These are phyloP conservation scores for Leucaena leucocephala DNA, from an alignment of 306 rosid genomes.

Conservation along the genomic window DNA sequence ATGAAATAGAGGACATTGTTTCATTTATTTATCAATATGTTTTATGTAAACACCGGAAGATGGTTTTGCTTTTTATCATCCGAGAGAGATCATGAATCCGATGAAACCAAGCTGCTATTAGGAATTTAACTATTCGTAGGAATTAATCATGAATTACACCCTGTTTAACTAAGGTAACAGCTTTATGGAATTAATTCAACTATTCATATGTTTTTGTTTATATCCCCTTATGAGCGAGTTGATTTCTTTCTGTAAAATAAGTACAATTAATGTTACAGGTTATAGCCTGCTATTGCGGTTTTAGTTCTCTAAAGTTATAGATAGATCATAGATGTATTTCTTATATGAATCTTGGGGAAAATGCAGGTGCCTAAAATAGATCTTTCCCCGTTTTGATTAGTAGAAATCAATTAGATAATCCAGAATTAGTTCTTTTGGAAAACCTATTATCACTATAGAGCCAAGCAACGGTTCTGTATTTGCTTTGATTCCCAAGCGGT, in stretches of 20 bases:
- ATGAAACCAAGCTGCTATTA: slow-evolving; percentile 3
- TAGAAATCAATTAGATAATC: neutral
- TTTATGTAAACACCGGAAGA: neutral
- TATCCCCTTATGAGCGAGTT: neutral
- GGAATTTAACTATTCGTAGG: neutral
- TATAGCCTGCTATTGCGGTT: slow-evolving; percentile 10
- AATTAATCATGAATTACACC: neutral
- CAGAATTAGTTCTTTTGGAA: neutral
- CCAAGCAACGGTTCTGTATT: neutral
- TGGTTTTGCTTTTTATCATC: slow-evolving; percentile 25
- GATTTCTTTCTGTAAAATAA: neutral
- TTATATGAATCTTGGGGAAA: slow-evolving; percentile 2
- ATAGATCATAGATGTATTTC: neutral
- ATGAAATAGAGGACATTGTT: neutral
- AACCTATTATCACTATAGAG: neutral
- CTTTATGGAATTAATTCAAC: slow-evolving; percentile 10
- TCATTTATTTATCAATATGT: neutral
- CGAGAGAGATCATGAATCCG: slow-evolving; percentile 21
- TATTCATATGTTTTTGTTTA: neutral
- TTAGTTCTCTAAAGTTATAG: neutral
- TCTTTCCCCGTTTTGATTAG: neutral
- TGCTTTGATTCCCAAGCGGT: slow-evolving; percentile 25
- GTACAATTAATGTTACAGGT: neutral
- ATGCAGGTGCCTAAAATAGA: slow-evolving; percentile 5
- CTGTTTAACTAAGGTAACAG: neutral